phyloP scores from a whole-genome alignment of 176 grass and related monocot species.

The Luzula sylvatica region DNA sequence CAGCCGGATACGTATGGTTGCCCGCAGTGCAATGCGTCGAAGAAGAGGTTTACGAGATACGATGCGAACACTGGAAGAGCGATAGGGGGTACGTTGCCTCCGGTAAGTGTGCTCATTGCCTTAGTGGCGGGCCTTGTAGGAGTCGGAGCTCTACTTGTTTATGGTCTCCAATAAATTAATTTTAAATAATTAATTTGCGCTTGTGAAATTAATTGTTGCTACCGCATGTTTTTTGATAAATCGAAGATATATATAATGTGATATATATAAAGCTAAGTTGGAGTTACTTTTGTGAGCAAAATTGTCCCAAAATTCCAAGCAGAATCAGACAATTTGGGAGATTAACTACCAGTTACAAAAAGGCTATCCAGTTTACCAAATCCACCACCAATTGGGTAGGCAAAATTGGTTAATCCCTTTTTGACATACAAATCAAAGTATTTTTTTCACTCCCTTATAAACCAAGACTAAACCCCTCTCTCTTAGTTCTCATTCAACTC shows the following conservation, averaged over 20 bases:
- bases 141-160: slow-evolving; percentile 79
- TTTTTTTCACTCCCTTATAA: slow-evolving; percentile 4
- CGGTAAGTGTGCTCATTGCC: slow-evolving; percentile 56
- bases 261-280: too few relatives aligned
- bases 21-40: slow-evolving; percentile 93
- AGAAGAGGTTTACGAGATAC: slow-evolving; percentile 75
- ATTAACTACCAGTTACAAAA: slow-evolving; percentile 7
- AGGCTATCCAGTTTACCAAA: slow-evolving; percentile 4
- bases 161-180: slow-evolving; percentile 58
- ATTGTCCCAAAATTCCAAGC: background rate
- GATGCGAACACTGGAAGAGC: slow-evolving; percentile 50
- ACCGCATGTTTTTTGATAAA: background rate
- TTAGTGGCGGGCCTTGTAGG: slow-evolving; percentile 57
- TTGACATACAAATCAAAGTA: slow-evolving; percentile 18
- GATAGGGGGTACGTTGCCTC: slow-evolving; percentile 52
- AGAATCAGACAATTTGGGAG: slow-evolving; percentile 18
- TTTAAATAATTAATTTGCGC: background rate
- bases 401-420: background rate
- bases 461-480: too few relatives aligned
- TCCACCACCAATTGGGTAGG: slow-evolving; percentile 4
- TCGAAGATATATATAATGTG: too few relatives aligned
- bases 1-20: slow-evolving; percentile 78
- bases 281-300: background rate
- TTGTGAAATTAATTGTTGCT: background rate
- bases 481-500: background rate